Conservation (phyloP, 2,329 filamentous ascomycete species). For the Talaromyces sp. region DNA sequence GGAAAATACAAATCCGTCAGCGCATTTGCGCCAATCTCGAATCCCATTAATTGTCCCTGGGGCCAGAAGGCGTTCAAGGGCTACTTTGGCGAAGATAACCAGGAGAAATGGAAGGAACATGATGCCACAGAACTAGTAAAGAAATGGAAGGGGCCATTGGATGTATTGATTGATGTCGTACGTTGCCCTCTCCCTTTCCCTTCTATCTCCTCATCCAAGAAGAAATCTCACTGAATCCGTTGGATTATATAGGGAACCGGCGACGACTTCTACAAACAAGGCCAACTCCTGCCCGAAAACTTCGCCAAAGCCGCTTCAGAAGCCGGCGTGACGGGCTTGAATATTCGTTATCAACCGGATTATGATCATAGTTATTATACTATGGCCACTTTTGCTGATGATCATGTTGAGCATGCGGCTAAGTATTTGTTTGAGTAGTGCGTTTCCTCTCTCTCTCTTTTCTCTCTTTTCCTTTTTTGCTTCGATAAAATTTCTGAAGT, state of each 20-base stretch:
- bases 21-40: slow-evolving; percentile 84
- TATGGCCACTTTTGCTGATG: slow-evolving; percentile 82
- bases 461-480: not conserved
- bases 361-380: slow-evolving; percentile 99
- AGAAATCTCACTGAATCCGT: not conserved
- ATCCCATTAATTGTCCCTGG: slow-evolving; percentile 83
- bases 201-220: no score
- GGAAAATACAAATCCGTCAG: slow-evolving; percentile 83
- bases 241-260: slow-evolving; percentile 62
- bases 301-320: slow-evolving; percentile 73
- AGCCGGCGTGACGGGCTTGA: slow-evolving; percentile 65
- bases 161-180: slow-evolving; percentile 82
- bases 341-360: slow-evolving; percentile 76
- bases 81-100: slow-evolving; percentile 73
- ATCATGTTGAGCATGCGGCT: slow-evolving; percentile 87
- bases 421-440: slow-evolving; percentile 67
- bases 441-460: slow-evolving; percentile 18
- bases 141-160: slow-evolving; percentile 65
- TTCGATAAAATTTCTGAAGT: not conserved
- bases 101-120: slow-evolving; percentile 74
- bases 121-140: slow-evolving; percentile 88
- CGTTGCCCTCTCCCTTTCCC: slow-evolving; percentile 31
- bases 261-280: slow-evolving; percentile 95
- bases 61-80: slow-evolving; percentile 91
- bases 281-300: slow-evolving; percentile 90